Evolutionary conservation across 1,139 yeast genomes (phyloP).

Genomic region (Pneumocystis oryctolagi): DNA sequence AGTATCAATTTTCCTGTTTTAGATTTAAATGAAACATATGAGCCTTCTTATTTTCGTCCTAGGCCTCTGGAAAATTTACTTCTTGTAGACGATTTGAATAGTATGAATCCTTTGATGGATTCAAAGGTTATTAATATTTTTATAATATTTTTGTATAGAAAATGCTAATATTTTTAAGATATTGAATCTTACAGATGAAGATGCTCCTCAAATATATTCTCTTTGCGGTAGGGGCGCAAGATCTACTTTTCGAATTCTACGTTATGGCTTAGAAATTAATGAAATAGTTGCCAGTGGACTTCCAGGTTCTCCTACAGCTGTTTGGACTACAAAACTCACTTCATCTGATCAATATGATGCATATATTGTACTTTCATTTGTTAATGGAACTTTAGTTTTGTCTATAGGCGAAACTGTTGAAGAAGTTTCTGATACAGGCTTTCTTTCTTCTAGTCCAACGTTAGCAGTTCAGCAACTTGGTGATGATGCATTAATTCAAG

Average conservation of each 20-base stretch:
- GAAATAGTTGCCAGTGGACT: conserved; percentile 58
- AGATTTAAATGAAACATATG: conserved; percentile 17
- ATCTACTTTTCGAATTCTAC: conserved; percentile 37
- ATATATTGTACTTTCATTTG: conserved; percentile 52
- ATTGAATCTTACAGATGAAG: conserved; percentile 23
- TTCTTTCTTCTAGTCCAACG: conserved; percentile 44
- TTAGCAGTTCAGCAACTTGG: conserved; percentile 62
- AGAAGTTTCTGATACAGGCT: conserved; percentile 54
- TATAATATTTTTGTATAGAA: background rate
- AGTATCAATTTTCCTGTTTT: conserved; percentile 21
- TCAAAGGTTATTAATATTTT: conserved; percentile 21
- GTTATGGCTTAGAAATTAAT: conserved; percentile 47
- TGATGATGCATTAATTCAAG: conserved; percentile 46
- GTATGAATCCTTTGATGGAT: conserved; percentile 46
- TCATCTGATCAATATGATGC: conserved; percentile 39
- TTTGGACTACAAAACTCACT: conserved; percentile 44
- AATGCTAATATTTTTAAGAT: conserved; percentile 16
- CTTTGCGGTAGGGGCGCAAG: conserved; percentile 29
- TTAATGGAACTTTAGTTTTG: conserved; percentile 55
- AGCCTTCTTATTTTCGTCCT: conserved; percentile 21
- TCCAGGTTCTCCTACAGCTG: conserved; percentile 45
- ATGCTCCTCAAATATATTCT: conserved; percentile 28
- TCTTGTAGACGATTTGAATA: conserved; percentile 38
- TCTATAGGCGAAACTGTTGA: conserved; percentile 69
- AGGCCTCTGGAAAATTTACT: conserved; percentile 41